These are phyloP conservation scores for Salinomyces thailandicus DNA, from an alignment of 2,329 filamentous ascomycete species.

Conservation along the genomic window DNA sequence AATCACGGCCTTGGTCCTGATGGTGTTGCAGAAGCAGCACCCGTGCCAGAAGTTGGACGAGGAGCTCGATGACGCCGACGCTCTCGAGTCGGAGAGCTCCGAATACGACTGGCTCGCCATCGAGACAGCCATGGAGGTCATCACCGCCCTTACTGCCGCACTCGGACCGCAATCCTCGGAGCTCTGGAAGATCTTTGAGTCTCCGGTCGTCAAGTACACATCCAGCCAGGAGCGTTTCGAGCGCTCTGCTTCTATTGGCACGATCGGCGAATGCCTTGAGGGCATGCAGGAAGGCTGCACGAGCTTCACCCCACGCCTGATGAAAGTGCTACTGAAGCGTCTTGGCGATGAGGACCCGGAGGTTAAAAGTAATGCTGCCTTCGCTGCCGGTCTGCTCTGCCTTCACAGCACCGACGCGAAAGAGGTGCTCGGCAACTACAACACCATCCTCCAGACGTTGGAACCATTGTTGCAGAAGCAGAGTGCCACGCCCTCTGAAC, in stretches of 20 bases:
- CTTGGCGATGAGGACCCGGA: slow-evolving; percentile 82
- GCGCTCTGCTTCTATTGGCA: slow-evolving; percentile 80
- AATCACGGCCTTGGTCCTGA: slow-evolving; percentile 61
- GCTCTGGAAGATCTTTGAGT: slow-evolving; percentile 93
- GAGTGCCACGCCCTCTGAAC: slow-evolving; percentile 5
- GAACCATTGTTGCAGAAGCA: slow-evolving; percentile 61
- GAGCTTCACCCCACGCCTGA: slow-evolving; percentile 63
- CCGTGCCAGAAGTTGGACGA: slow-evolving; percentile 86
- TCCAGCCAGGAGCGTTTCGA: slow-evolving; percentile 78
- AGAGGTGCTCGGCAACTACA: slow-evolving; percentile 64
- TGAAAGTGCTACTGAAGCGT: slow-evolving; percentile 75
- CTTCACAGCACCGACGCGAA: slow-evolving; percentile 65
- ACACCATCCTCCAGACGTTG: slow-evolving; percentile 69
- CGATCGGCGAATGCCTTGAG: slow-evolving; percentile 80
- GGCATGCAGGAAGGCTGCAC: slow-evolving; percentile 76
- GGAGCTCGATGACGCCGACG: slow-evolving; percentile 66
- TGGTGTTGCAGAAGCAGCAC: slow-evolving; percentile 82
- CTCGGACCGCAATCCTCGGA: slow-evolving; percentile 73
- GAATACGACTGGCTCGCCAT: slow-evolving; percentile 98
- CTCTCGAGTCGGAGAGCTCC: slow-evolving; percentile 60
- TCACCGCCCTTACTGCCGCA: slow-evolving; percentile 72
- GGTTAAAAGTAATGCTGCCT: slow-evolving; percentile 91
- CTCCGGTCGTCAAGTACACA: slow-evolving; percentile 78
- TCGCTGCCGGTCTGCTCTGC: slow-evolving; percentile 76
- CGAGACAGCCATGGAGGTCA: slow-evolving; percentile 84